Evolutionary conservation across 176 grass and related monocot species (phyloP), one percentile per base, ranked within the genome.

Genomic region (Carex pumila): DNA sequence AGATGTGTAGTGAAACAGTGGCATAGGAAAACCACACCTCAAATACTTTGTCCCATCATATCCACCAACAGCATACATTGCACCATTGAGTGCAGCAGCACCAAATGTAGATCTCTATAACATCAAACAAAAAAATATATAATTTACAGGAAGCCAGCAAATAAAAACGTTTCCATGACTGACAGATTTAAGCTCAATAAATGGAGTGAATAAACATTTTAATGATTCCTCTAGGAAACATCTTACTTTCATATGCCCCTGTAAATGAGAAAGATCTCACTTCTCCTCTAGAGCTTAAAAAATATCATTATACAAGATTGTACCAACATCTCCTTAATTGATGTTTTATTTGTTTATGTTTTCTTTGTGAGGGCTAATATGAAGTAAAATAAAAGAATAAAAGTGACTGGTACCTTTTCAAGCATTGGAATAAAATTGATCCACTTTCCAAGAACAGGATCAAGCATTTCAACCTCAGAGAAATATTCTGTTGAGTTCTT

Each of bases 31-130:
- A 81, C 41, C 65, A 61, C 71, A 97, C 92, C 85, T 89, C 78
- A 92, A 73, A 83, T 97, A 97, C 14, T 79, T 84, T 49, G 72
- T 12, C 18, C 94, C 87, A 1, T 92, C 88, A 86, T 89, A 97
- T 62, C 94, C 94, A 37, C 94, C 94, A 85, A 94, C 84, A 64
- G 94, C 88, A 83, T 94, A 97, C 72, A 97, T 83, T 47, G 12
- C 83, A 63, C 94, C 88, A 53, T 97, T 85, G 53, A 94, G 90
- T 81, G 85, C 88, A 11, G 57, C 89, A 54, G 88, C 90, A 30
- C 85, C 87, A 71, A 94, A 88, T 79, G 92, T 70, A 89, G 94
- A 97, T 39, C 92, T 85, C 94, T 97, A 87, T 64, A 88, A 76
- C 61, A 85, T 60, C 12, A 39, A 39, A 45, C 7, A 45, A 76